Base-by-base conservation (phyloP, 352 stramenopile species). In the Phytophthora niederhauseri region DNA sequence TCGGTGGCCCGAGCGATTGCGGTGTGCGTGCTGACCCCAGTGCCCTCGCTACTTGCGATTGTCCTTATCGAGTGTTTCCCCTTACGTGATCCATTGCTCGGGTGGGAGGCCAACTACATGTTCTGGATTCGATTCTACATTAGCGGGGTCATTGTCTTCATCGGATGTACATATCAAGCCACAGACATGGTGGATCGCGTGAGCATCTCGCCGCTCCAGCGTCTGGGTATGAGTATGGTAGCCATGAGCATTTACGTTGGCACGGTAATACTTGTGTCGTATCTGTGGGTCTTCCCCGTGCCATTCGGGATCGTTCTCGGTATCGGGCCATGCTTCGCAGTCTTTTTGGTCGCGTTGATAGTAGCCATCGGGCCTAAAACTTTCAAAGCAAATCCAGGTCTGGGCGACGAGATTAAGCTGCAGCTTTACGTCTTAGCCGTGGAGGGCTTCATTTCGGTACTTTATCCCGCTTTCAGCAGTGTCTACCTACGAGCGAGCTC, bases 201-300 rank as follows among this genome's bases (percentile, higher is more conserved):
- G 3, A 20, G 53, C 30, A 22, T 74, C 6, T 70, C 67, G 14
- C 17, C 31, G 4, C 36, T 49, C 19, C 53, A 64, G 22, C 58
- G 60, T 19, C 26, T 70, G 15, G 34, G 24, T 2, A 59, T 70
- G 7, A 58, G 48, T 0, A 43, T 64, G 14, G 34, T 51, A 1
- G 51, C 55, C 0, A 66, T 67, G 5, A 38, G 15, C 6, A 31
- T 70, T 24, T 75, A 70, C 26, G 50, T 64, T n/a, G 28, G 46
- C 7, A 64, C 53, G 7, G 43, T 60, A 2, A 34, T 82, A 3
- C 19, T 58, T 6, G 26, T 80, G 24, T 61, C 62, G 6, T 60
- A 34, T 6, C 28, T 49, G 0, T 78, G 78, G 75, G 51, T 67
- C 0, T 83, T 78, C 24, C 75, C 67, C 0, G 65, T 81, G 6